Conservation (phyloP, 306 rosid species). For the Inga oerstediana region DNA sequence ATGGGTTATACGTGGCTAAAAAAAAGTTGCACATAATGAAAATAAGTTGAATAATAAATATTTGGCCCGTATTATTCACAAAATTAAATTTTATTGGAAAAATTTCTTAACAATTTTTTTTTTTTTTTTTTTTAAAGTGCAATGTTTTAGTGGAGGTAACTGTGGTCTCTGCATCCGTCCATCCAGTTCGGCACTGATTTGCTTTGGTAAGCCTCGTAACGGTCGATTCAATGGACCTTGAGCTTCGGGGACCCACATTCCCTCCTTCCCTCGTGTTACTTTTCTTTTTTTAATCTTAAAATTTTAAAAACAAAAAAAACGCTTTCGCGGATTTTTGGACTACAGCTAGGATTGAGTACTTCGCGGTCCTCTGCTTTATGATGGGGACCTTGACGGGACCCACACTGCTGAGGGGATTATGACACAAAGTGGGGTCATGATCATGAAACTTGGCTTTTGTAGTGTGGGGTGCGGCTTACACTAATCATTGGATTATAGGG, state of each 20-base stretch:
- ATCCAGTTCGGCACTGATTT: conserved; percentile 25
- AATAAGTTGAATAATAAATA: too few relatives aligned
- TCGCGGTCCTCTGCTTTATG: not conserved
- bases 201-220: conserved; percentile 44
- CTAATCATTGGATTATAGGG: conserved; percentile 32
- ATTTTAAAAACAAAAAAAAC: not conserved
- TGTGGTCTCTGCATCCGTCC: conserved; percentile 26
- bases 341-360: conserved; percentile 7
- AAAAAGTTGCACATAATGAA: too few relatives aligned
- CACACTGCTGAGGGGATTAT: not conserved
- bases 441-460: conserved; percentile 9
- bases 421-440: conserved; percentile 4
- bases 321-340: not conserved
- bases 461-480: not conserved
- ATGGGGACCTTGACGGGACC: not conserved
- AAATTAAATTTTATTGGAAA: too few relatives aligned
- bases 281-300: not conserved
- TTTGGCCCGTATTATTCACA: too few relatives aligned
- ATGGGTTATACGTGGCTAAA: too few relatives aligned
- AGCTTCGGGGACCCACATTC: conserved; percentile 27
- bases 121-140: too few relatives aligned
- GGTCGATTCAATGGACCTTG: conserved; percentile 44
- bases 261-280: not conserved
- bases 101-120: too few relatives aligned
- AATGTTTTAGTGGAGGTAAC: not conserved